Evolutionary conservation across 306 rosid species (phyloP), one percentile per base, ranked within the genome.

Genomic region (Clitoria ternatea): DNA sequence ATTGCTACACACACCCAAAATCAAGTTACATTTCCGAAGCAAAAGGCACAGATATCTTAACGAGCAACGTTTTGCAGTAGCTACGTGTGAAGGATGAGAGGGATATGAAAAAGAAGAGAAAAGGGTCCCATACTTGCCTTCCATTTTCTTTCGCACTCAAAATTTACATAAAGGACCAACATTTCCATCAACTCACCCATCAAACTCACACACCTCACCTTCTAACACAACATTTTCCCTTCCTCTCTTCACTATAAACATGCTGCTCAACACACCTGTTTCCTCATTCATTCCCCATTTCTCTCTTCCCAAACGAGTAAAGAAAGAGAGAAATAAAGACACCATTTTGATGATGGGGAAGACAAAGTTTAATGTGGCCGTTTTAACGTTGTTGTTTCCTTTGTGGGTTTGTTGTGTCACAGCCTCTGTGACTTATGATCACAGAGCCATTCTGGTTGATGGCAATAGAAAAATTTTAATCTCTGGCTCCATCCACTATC

Each of bases 81-180:
- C 63, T 75, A 19, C 66, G 70, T 75, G 81, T 15, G 57, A 62
- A 69, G 64, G 19, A 60, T 57, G 53, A 73, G 3, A 64, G 29
- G 37, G 29, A 20, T 27, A 65, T 10, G 19, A 72, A 66, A 71
- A 66, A 44, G 44, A 35, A 50, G 40, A 61, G 37, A 36, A 20
- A 18, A 4, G 67, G 80, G 83, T 26, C 81, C 76, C 72, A 74
- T 10, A 15, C 15, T 26, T 22, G 14, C 29, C 19, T n/a, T n/a
- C 37, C 70, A 15, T 4, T 29, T 78, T 55, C 73, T 39, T 45
- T 64, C 77, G 0, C 49, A 40, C 82, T 74, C 76, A 52, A 64
- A 78, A 78, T 74, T 75, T 78, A 78, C 78, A 78, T 78, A 82
- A 78, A 78, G 43, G 57, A 55, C 0, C 26, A 20, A 11, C 70